Conservation (phyloP, 768 basidiomycete genomes). For the Serpula lacrymans region DNA sequence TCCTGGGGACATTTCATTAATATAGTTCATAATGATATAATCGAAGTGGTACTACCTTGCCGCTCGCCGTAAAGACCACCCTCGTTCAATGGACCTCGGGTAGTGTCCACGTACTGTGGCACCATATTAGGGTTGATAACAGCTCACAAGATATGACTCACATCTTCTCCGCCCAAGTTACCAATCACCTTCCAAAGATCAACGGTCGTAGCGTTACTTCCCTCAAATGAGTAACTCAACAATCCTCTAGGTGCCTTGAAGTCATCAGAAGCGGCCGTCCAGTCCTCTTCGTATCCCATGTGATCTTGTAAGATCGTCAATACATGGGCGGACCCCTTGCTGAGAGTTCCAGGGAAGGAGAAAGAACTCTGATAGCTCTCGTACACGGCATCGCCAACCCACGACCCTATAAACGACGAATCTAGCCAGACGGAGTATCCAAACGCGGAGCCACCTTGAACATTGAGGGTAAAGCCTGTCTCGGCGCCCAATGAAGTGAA, state of each 20-base stretch:
- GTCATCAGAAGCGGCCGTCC: slow-evolving; percentile 37
- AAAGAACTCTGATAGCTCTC: slow-evolving; percentile 15
- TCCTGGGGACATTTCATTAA: slow-evolving; percentile 18
- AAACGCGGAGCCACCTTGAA: slow-evolving; percentile 46
- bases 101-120: slow-evolving; percentile 43
- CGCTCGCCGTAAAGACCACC: slow-evolving; percentile 58
- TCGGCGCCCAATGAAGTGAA: slow-evolving; percentile 46
- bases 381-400: slow-evolving; percentile 15
- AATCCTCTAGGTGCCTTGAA: slow-evolving; percentile 52
- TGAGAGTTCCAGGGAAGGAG: slow-evolving; percentile 1
- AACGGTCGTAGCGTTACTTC: slow-evolving; percentile 35
- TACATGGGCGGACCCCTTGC: slow-evolving; percentile 33
- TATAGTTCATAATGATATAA: neutral
- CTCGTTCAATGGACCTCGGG: slow-evolving; percentile 57
- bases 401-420: slow-evolving; percentile 43
- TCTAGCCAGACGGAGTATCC: slow-evolving; percentile 50
- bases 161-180: slow-evolving; percentile 46
- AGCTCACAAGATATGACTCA: slow-evolving; percentile 15
- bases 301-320: slow-evolving; percentile 53
- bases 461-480: slow-evolving; percentile 36
- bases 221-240: slow-evolving; percentile 42
- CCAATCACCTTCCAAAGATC: slow-evolving; percentile 48
- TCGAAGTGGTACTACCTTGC: too few relatives aligned
- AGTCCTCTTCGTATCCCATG: slow-evolving; percentile 50
- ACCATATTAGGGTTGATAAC: neutral